Conservation (phyloP, 2,329 filamentous ascomycete species). For the Remersonia thermophila region DNA sequence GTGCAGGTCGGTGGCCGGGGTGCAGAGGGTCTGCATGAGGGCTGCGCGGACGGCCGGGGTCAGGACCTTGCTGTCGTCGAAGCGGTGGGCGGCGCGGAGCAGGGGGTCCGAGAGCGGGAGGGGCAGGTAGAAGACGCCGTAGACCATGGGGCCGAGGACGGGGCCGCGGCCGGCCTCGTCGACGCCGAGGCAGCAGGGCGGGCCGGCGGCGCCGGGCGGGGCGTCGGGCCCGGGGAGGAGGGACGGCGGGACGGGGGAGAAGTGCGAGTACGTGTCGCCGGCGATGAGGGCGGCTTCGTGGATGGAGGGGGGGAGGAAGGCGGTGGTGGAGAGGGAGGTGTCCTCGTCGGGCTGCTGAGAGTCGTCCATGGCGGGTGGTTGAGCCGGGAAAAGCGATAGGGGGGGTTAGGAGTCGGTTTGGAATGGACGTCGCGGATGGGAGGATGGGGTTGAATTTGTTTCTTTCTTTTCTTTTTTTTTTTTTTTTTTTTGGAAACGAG, state of each 20-base stretch:
- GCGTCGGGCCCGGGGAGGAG: slow-evolving; percentile 35
- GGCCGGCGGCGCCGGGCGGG: slow-evolving; percentile 14
- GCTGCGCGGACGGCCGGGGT: slow-evolving; percentile 64
- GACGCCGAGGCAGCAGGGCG: slow-evolving; percentile 68
- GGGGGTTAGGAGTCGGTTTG: background rate
- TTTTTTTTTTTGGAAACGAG: too few species aligned
- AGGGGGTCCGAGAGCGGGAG: slow-evolving; percentile 57
- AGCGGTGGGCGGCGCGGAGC: slow-evolving; percentile 67
- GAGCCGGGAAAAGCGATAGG: background rate
- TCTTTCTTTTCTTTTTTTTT: too few species aligned
- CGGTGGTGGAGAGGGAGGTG: slow-evolving; percentile 12
- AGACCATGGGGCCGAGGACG: slow-evolving; percentile 74
- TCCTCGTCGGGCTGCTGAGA: slow-evolving; percentile 22
- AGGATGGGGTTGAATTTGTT: too few species aligned
- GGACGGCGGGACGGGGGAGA: slow-evolving; percentile 53
- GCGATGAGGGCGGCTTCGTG: slow-evolving; percentile 41
- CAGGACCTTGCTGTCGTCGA: slow-evolving; percentile 91
- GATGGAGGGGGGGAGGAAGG: slow-evolving; percentile 60
- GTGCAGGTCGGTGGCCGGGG: slow-evolving; percentile 37
- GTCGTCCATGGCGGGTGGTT: slow-evolving; percentile 26
- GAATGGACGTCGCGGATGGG: too few species aligned
- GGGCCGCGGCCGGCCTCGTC: slow-evolving; percentile 91
- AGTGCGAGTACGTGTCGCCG: slow-evolving; percentile 60
- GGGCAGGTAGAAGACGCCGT: slow-evolving; percentile 64
- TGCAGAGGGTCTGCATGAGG: slow-evolving; percentile 61